These are phyloP conservation scores for Aspergillus nidulans DNA, from an alignment of 495 filamentous ascomycete species.

Conservation along the genomic window DNA sequence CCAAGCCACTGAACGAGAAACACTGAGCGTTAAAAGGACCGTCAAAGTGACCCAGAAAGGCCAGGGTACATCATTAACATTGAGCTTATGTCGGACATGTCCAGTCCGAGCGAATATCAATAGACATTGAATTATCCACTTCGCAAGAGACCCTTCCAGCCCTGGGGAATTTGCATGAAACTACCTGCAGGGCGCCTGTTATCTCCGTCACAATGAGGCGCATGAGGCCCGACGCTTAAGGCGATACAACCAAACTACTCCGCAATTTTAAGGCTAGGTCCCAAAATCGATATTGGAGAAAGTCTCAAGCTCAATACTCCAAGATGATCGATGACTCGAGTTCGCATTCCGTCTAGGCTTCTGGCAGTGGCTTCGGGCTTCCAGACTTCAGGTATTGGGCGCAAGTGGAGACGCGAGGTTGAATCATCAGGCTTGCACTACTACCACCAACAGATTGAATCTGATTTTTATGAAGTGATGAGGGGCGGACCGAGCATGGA, in stretches of 20 bases:
- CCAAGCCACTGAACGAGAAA: background rate
- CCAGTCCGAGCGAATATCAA: background rate
- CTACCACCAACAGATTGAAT: background rate
- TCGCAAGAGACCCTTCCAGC: background rate
- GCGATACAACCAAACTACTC: background rate
- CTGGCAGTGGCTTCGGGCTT: background rate
- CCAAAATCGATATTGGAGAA: background rate
- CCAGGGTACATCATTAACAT: background rate
- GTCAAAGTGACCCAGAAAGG: background rate
- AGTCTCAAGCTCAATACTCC: background rate
- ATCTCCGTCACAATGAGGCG: too few species aligned
- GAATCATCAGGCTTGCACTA: background rate
- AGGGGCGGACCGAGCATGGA: constrained; percentile 1
- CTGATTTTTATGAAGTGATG: background rate
- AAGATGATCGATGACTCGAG: background rate
- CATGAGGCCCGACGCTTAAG: too few species aligned
- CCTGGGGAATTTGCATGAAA: too few species aligned
- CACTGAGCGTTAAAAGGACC: background rate
- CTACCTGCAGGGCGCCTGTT: too few species aligned
- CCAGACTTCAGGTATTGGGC: background rate
- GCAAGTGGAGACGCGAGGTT: background rate
- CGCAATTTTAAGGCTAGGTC: background rate
- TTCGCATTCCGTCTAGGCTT: too few species aligned
- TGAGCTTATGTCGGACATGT: background rate
- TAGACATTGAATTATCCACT: background rate